phyloP scores from a whole-genome alignment of 139 green algal genomes.

The Chlamydomonas sp. region DNA sequence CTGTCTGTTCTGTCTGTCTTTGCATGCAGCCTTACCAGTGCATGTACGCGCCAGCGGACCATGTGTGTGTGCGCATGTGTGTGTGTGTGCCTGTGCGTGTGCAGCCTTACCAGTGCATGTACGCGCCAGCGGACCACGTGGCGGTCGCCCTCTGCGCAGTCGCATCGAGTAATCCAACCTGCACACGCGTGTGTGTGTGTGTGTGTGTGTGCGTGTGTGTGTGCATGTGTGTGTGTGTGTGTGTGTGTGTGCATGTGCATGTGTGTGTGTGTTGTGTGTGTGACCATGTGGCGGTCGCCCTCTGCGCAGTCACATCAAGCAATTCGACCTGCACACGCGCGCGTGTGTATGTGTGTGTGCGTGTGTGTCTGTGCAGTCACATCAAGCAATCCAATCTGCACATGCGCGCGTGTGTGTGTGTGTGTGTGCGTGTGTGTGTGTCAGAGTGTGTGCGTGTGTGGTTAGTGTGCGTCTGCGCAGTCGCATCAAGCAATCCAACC shows the following conservation, averaged over 20 bases:
- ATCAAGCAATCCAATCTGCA: background rate
- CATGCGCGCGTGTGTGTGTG: background rate
- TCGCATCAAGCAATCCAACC: conserved; percentile 20
- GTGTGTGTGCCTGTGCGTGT: background rate
- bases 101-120: conserved; percentile 25
- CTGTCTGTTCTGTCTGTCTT: no score
- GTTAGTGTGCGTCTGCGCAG: conserved; percentile 13
- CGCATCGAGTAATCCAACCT: conserved; percentile 20
- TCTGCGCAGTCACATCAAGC: conserved; percentile 17
- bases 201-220: background rate
- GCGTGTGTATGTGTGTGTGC: background rate
- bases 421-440: background rate
- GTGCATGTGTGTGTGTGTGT: background rate
- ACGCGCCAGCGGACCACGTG: conserved; percentile 17
- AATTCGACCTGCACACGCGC: conserved; percentile 17
- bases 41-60: background rate
- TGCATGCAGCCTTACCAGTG: background rate
- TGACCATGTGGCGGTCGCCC: conserved; percentile 13
- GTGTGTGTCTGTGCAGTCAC: background rate
- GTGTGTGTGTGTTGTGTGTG: conserved; percentile 3
- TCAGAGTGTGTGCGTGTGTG: conserved; percentile 4
- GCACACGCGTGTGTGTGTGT: conserved; percentile 10
- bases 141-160: conserved; percentile 18
- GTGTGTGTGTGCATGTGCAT: background rate
- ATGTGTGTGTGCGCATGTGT: background rate